Evolutionary conservation across 129 eudicot genomes (phyloP).

Genomic region (carrot (Daucus carota)): DNA sequence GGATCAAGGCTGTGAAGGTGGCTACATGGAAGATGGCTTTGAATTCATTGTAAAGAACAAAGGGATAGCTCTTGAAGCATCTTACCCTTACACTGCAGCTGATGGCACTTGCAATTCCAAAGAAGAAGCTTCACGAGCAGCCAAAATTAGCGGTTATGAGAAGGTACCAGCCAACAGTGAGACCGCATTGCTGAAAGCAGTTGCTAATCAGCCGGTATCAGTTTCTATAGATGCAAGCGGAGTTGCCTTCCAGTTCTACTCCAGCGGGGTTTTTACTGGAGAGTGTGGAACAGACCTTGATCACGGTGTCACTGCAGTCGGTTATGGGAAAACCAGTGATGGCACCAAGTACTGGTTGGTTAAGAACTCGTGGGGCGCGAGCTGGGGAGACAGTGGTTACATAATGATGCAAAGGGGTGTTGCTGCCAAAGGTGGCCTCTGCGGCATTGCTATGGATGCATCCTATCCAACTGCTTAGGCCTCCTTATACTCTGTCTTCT

Average conservation of each 20-base stretch:
- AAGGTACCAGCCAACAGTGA: constrained; percentile 18
- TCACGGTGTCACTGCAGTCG: constrained; percentile 31
- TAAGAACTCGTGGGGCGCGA: constrained; percentile 29
- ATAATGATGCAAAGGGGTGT: constrained; percentile 41
- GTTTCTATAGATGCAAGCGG: constrained; percentile 24
- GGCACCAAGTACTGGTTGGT: constrained; percentile 29
- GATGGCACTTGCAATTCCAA: constrained; percentile 17
- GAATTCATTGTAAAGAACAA: constrained; percentile 16
- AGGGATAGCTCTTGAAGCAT: constrained; percentile 23
- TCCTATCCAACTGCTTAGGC: constrained; percentile 29
- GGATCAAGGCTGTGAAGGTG: constrained; percentile 32
- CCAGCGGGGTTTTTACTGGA: constrained; percentile 22
- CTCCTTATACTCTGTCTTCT: background rate
- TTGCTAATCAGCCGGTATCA: constrained; percentile 24
- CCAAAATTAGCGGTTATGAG: constrained; percentile 19
- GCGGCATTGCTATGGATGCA: constrained; percentile 41
- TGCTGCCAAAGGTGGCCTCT: constrained; percentile 33
- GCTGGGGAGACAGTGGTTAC: constrained; percentile 51
- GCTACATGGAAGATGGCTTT: constrained; percentile 25
- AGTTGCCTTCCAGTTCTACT: constrained; percentile 17
- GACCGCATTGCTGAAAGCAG: constrained; percentile 22
- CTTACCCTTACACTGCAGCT: constrained; percentile 22
- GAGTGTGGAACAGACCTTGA: constrained; percentile 20
- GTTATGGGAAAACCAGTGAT: constrained; percentile 24
- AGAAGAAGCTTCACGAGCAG: constrained; percentile 7